phyloP scores from a whole-genome alignment of 2,329 filamentous ascomycete species.

The Pestalotiopsis sp. region DNA sequence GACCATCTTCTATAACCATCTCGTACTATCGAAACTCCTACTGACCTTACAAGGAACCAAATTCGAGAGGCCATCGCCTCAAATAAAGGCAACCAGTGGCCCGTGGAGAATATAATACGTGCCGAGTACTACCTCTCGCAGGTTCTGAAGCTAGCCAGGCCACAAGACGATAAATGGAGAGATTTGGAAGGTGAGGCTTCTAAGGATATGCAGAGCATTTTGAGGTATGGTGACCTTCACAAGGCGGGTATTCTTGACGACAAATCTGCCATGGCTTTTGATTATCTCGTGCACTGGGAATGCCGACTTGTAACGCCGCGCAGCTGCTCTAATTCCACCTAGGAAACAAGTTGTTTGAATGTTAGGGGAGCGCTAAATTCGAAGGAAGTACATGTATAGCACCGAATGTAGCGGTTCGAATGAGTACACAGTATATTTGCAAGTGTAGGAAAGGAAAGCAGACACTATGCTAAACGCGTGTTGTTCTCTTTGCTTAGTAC shows the following conservation, averaged over 20 bases:
- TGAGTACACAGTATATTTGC: too few species aligned
- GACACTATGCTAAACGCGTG: background rate
- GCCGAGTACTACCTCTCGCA: background rate
- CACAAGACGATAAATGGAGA: background rate
- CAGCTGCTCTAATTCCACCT: background rate
- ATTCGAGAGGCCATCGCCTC: background rate
- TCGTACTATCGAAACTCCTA: background rate
- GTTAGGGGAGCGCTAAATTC: too few species aligned
- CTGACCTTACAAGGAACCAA: background rate
- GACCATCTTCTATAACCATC: background rate
- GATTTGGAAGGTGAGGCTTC: background rate
- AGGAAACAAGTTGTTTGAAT: background rate
- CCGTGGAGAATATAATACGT: background rate
- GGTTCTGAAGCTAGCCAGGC: background rate
- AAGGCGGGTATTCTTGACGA: background rate
- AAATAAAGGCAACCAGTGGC: background rate
- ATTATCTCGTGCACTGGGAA: background rate
- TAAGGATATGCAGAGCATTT: background rate
- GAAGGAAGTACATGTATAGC: too few species aligned
- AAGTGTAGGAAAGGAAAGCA: too few species aligned
- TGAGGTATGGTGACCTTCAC: background rate
- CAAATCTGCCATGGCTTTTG: background rate
- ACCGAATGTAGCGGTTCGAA: too few species aligned
- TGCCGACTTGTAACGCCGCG: background rate
- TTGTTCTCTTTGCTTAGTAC: conserved; percentile 35